phyloP scores from a whole-genome alignment of 1,139 yeast species.

The Kodamaea alishanica region DNA sequence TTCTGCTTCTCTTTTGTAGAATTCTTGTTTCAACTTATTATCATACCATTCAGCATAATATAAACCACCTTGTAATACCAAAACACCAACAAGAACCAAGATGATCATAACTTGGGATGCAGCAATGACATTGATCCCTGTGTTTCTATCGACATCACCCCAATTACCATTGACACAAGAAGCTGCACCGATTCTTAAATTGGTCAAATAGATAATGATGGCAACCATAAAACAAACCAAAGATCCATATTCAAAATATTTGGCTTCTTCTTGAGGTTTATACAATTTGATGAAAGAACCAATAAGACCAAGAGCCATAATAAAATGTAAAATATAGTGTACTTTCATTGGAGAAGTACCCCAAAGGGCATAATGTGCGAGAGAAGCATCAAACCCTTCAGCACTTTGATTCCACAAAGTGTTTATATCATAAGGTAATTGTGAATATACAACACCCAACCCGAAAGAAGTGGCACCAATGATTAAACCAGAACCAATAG shows the following conservation, averaged over 20 bases:
- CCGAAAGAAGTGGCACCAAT: slow-evolving; percentile 62
- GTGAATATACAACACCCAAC: slow-evolving; percentile 73
- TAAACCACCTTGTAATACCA: slow-evolving; percentile 81
- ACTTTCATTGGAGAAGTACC: slow-evolving; percentile 58
- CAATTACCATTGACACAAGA: slow-evolving; percentile 70
- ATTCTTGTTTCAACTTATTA: slow-evolving; percentile 50
- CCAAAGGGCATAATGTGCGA: slow-evolving; percentile 73
- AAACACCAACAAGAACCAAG: slow-evolving; percentile 68
- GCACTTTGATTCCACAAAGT: slow-evolving; percentile 65
- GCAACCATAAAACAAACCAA: slow-evolving; percentile 68
- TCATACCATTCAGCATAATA: slow-evolving; percentile 85
- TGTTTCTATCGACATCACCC: slow-evolving; percentile 88
- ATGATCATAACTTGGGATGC: slow-evolving; percentile 82
- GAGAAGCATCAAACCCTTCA: slow-evolving; percentile 56
- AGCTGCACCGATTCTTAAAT: slow-evolving; percentile 75
- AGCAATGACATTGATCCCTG: slow-evolving; percentile 89
- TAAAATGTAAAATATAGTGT: slow-evolving; percentile 58
- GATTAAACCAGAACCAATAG: slow-evolving; percentile 48
- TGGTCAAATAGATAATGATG: slow-evolving; percentile 77
- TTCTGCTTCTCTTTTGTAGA: slow-evolving; percentile 43
- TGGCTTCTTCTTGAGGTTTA: slow-evolving; percentile 79
- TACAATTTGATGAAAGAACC: slow-evolving; percentile 78
- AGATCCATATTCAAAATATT: slow-evolving; percentile 86
- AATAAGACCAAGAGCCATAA: slow-evolving; percentile 58
- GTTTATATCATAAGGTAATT: slow-evolving; percentile 76